A percentile compares a stretch with the other conserved stretches of the same genome.
These are phyloP conservation scores for Fusarium drepaniforme DNA, from an alignment of 2,329 filamentous ascomycete species.

Conservation along the genomic window DNA sequence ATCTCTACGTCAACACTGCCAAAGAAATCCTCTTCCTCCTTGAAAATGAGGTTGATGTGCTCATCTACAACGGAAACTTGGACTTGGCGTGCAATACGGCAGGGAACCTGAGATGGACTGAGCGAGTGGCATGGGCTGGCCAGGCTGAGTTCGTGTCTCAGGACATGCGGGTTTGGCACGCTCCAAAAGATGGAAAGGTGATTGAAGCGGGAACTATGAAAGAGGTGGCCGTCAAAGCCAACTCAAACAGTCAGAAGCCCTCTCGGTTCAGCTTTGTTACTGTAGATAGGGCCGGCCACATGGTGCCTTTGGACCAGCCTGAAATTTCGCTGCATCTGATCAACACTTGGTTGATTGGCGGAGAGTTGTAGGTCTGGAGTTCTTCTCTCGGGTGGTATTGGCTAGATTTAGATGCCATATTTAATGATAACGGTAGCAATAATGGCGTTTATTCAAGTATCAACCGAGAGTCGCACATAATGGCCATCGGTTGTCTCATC, in stretches of 20 bases:
- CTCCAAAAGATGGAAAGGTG: constrained; percentile 8
- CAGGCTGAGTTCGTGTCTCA: constrained; percentile 37
- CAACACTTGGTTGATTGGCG: not conserved
- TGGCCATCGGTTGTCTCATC: too few relatives aligned
- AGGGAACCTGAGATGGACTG: constrained; percentile 34
- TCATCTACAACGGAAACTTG: constrained; percentile 36
- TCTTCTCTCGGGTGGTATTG: not conserved
- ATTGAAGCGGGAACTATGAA: constrained; percentile 32
- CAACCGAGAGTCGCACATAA: not conserved
- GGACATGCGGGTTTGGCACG: constrained; percentile 4
- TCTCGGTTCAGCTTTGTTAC: constrained; percentile 24
- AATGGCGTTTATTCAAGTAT: not conserved
- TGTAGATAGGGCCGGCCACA: constrained; percentile 29
- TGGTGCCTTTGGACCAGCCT: constrained; percentile 17
- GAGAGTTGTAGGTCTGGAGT: not conserved
- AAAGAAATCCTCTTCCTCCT: constrained; percentile 21
- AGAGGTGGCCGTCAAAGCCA: not conserved
- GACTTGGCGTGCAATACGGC: constrained; percentile 38
- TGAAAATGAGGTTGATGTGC: constrained; percentile 17
- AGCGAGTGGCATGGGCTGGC: constrained; percentile 29
- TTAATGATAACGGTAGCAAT: not conserved
- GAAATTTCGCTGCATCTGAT: not conserved
- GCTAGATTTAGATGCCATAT: not conserved
- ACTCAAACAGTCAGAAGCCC: constrained; percentile 8
- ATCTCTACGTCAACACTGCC: constrained; percentile 19